A percentile compares a stretch with the other conserved stretches of the same genome.
phyloP scores from a whole-genome alignment of 495 filamentous ascomycete genomes.

The Aspergillus homomorphus region DNA sequence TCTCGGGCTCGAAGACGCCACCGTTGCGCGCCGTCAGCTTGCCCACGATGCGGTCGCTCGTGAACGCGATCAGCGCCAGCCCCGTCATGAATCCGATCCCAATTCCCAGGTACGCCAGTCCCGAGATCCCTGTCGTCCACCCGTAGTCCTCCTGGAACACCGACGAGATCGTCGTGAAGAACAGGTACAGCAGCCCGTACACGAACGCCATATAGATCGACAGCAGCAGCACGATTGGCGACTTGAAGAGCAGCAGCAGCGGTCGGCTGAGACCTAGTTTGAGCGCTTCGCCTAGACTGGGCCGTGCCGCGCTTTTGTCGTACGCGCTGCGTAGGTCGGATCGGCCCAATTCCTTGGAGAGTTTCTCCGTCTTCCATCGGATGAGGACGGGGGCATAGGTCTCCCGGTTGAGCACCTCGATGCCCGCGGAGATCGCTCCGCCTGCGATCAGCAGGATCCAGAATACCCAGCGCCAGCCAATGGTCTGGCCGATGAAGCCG shows the following conservation, averaged over 20 bases:
- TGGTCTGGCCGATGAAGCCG: slow-evolving; percentile 50
- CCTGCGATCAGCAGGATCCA: slow-evolving; percentile 55
- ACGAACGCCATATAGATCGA: slow-evolving; percentile 59
- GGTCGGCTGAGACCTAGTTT: slow-evolving; percentile 44
- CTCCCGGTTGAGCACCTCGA: slow-evolving; percentile 50
- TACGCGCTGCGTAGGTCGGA: slow-evolving; percentile 42
- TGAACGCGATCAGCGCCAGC: slow-evolving; percentile 46
- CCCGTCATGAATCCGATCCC: slow-evolving; percentile 54
- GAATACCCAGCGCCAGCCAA: slow-evolving; percentile 61
- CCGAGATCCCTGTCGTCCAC: slow-evolving; percentile 52
- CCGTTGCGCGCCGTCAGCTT: slow-evolving; percentile 50
- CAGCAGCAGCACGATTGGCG: slow-evolving; percentile 52
- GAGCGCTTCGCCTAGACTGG: slow-evolving; percentile 29
- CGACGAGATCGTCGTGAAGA: slow-evolving; percentile 63
- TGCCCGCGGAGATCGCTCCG: slow-evolving; percentile 36
- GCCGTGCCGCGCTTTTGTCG: slow-evolving; percentile 20
- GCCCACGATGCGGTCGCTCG: slow-evolving; percentile 55
- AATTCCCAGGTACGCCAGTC: slow-evolving; percentile 61
- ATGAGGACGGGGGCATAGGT: slow-evolving; percentile 52
- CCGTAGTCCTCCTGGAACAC: slow-evolving; percentile 60
- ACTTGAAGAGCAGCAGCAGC: slow-evolving; percentile 39
- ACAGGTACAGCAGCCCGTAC: slow-evolving; percentile 65
- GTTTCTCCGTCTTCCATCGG: slow-evolving; percentile 41
- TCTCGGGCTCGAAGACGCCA: slow-evolving; percentile 57
- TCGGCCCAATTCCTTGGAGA: slow-evolving; percentile 42